Base-by-base conservation (phyloP, 305 asterid species). In the Fraxinus dipetala region DNA sequence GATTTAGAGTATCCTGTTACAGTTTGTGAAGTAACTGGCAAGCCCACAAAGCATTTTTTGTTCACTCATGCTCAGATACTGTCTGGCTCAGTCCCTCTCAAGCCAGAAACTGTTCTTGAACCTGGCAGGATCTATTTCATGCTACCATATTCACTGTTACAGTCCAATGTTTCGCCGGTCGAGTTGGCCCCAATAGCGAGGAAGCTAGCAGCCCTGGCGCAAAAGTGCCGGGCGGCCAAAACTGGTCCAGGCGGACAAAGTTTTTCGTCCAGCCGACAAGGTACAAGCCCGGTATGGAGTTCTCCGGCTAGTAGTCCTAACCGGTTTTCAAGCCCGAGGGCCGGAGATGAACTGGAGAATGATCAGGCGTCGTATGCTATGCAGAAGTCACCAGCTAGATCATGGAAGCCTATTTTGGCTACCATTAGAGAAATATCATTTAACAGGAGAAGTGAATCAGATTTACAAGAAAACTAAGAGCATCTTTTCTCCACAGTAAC, bases 321-420 rank as follows among this genome's bases (percentile, higher is more conserved):
- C 22, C 74, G 76, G 54, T 77, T 80, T 18, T 72, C 85, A 35
- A 83, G 40, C 1, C 48, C 30, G 43, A 24, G 59, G 7, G 54
- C 20, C 16, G 30, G 54, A 24, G 72, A 28, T 18, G 79, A 75
- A 56, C 0, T 51, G 18, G 84, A 78, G 31, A 69, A 69, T 30
- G 70, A 26, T 77, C 40, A 34, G 54, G 20, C 63, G 16, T 1
- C 56, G 43, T 78, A 20, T 34, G 81, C 75, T n/a, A 34, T 56
- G 86, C 51, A 76, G 5, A 79, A 40, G 13, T 83, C 84, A 0
- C 70, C 85, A 20, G 81, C 84, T 13, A 63, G 84, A 40, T 69
- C 87, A 2, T 91, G 97, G 97, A 89, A 87, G 85, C 96, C 97
- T 4, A 43, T 87, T 77, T 80, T 93, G 82, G 86, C 89, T 4